These are phyloP conservation scores for Alternaria gaisen DNA, from an alignment of 2,329 filamentous ascomycete genomes.

Conservation along the genomic window DNA sequence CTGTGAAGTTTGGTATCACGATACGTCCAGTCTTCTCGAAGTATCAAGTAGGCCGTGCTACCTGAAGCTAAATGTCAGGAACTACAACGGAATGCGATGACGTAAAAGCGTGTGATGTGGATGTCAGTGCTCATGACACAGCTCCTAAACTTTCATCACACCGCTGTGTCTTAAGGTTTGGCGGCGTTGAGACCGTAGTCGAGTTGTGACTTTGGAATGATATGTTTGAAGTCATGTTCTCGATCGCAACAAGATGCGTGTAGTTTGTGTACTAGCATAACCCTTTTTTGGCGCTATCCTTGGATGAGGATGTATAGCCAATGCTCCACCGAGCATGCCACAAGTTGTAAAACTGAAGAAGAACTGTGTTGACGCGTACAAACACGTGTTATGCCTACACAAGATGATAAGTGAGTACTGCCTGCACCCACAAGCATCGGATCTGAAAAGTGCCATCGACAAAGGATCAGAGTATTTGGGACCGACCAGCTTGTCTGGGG, in stretches of 20 bases:
- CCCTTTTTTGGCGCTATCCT: too few relatives aligned
- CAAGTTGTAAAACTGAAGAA: neutral
- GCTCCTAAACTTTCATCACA: neutral
- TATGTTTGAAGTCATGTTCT: neutral
- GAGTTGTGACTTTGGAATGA: neutral
- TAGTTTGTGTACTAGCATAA: neutral
- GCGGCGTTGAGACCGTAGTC: neutral
- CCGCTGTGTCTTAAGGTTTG: neutral
- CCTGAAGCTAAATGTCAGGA: neutral
- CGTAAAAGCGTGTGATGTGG: neutral
- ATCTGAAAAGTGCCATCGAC: too few relatives aligned
- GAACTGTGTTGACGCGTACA: neutral
- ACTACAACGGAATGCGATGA: neutral
- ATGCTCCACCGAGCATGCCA: neutral
- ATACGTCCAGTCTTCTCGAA: neutral
- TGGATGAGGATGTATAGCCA: neutral
- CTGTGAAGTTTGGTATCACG: neutral
- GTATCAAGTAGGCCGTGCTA: neutral
- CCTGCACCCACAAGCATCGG: too few relatives aligned
- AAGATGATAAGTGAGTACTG: too few relatives aligned
- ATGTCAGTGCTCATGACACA: neutral
- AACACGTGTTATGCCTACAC: too few relatives aligned
- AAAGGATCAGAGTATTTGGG: too few relatives aligned
- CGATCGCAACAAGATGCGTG: neutral
- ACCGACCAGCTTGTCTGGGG: too few relatives aligned